Evolutionary conservation across 805 yeast genomes (phyloP), one percentile per base, ranked within the genome.

Genomic region (Candida corydali): DNA sequence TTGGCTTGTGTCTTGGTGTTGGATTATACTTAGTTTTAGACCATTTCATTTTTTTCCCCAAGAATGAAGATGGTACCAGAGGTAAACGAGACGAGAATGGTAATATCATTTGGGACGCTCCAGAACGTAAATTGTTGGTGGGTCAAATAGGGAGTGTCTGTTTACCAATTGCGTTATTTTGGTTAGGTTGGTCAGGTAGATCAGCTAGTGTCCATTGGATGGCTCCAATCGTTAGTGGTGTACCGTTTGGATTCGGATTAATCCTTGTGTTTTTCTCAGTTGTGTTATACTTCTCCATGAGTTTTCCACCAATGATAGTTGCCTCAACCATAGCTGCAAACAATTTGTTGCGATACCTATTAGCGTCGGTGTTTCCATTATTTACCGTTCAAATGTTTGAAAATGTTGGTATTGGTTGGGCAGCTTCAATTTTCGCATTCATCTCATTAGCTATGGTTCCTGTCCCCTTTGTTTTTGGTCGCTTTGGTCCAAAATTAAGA

Each of bases 251-350:
- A 1, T 81, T 81, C 50, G 84, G 88, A 6, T 63, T 85, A 41
- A 73, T 85, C 38, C 62, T 83, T 49, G 74, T 85, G 36, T 85
- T 85, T 66, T 81, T 84, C 59, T 65, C 85, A 15, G 75, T 78
- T 32, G 68, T 84, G 51, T 73, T 78, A 32, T 85, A 84, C 55
- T 81, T 84, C 57, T 65, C 84, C 24, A 69, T 78, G 70, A 57
- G 83, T 4, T 85, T 78, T 57, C 91, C 93, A 18, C 87, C 91
- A 32, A 59, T 78, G 23, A 72, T 74, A 23, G 82, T 86, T 16
- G 95, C 96, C 0, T 80, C 91, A n/a, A 91, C 94, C 3, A 59
- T 86, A 43, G 95, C 95, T 24, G 96, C 95, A 10, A 88, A 87
- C 61, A 86, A 85, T 55, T 66, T 88, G 51, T 59, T 81, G 39